These are phyloP conservation scores for Mycena polygramma DNA, from an alignment of 768 basidiomycete species.

Conservation along the genomic window DNA sequence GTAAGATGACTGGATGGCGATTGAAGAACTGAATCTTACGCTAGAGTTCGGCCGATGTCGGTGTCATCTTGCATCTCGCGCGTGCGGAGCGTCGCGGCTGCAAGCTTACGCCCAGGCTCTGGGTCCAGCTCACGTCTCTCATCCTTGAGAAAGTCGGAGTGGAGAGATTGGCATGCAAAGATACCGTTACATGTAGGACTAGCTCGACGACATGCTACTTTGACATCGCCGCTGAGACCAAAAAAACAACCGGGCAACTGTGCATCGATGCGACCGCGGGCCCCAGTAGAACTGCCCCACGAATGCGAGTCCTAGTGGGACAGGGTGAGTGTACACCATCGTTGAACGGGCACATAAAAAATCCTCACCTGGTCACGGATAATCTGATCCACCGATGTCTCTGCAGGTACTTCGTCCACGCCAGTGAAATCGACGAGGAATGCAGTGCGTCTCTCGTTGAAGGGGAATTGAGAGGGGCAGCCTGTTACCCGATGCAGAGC, in stretches of 20 bases:
- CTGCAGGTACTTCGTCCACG: neutral
- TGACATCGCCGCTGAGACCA: conserved; percentile 4
- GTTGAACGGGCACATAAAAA: neutral
- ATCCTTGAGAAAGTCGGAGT: conserved; percentile 9
- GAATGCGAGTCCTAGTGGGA: conserved; percentile 22
- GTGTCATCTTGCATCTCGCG: conserved; percentile 26
- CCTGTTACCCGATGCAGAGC: conserved; percentile 19
- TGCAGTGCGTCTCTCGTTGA: conserved; percentile 4
- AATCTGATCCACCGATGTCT: conserved; percentile 11
- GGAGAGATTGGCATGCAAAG: conserved; percentile 25
- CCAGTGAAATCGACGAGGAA: conserved; percentile 20
- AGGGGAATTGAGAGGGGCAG: conserved; percentile 3
- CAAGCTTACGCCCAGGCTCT: conserved; percentile 15
- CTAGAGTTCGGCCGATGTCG: conserved; percentile 21
- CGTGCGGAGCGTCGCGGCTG: conserved; percentile 13
- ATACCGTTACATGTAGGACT: conserved; percentile 8
- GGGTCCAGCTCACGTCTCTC: conserved; percentile 25
- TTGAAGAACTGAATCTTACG: neutral
- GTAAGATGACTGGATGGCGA: neutral
- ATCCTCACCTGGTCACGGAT: conserved; percentile 21
- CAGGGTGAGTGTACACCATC: neutral
- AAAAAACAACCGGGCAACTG: conserved; percentile 15
- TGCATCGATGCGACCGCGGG: neutral
- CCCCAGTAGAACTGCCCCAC: neutral
- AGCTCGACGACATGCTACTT: conserved; percentile 21